Percentiles rank a stretch among this genome's conserved stretches.
phyloP scores from a whole-genome alignment of 148 eudicot species.

The Spergularia bocconei region DNA sequence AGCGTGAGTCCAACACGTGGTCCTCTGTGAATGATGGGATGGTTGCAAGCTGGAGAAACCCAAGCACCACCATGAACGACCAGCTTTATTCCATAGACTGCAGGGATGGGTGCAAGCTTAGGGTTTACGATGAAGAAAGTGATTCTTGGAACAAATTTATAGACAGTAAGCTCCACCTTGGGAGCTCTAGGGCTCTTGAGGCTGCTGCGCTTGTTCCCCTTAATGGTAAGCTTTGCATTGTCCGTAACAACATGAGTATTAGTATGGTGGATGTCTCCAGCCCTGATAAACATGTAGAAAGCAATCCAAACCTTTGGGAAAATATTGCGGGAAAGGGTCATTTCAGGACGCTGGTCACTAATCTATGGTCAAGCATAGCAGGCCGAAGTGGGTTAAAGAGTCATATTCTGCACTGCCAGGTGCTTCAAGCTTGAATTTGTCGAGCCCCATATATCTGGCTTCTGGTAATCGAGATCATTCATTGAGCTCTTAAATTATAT shows the following conservation, averaged over 20 bases:
- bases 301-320: constrained; percentile 82
- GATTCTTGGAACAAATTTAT: constrained; percentile 74
- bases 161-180: constrained; percentile 81
- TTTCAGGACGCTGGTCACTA: constrained; percentile 65
- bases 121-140: constrained; percentile 62
- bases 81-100: constrained; percentile 86
- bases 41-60: constrained; percentile 93
- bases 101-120: constrained; percentile 87
- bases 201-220: constrained; percentile 92
- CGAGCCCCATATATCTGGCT: constrained; percentile 1
- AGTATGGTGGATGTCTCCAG: constrained; percentile 83
- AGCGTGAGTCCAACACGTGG: constrained; percentile 68
- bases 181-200: constrained; percentile 80
- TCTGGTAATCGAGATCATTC: constrained; percentile 6
- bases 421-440: constrained; percentile 55
- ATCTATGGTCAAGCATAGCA: constrained; percentile 79
- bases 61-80: constrained; percentile 86
- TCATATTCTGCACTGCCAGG: constrained; percentile 89
- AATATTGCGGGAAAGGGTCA: constrained; percentile 71
- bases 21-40: constrained; percentile 60
- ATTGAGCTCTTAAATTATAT: neutral
- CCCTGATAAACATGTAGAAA: constrained; percentile 68
- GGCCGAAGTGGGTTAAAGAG: constrained; percentile 77
- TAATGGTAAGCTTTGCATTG: constrained; percentile 85
- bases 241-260: constrained; percentile 90